Conservation (phyloP, 257 asterid genomes). For the Ballota nigra region DNA sequence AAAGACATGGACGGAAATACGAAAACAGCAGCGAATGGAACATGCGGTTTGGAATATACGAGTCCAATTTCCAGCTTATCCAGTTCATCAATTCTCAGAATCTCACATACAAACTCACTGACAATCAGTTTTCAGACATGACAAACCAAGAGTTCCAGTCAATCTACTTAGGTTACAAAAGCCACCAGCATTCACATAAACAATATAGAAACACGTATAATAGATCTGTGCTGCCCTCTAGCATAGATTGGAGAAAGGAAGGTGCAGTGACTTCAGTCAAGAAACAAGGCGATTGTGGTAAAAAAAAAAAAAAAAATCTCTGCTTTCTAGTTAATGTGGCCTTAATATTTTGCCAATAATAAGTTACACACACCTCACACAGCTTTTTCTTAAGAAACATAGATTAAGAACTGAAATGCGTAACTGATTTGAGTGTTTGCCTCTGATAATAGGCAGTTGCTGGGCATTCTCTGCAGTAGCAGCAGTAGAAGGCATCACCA, state of each 20-base stretch:
- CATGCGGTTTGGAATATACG: slow-evolving; percentile 55
- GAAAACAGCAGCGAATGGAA: slow-evolving; percentile 45
- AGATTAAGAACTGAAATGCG: no score
- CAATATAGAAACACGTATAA: neutral
- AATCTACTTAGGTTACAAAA: slow-evolving; percentile 44
- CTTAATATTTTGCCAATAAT: neutral
- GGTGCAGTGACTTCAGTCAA: slow-evolving; percentile 67
- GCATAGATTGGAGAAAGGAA: slow-evolving; percentile 60
- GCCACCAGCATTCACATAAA: neutral
- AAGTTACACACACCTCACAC: neutral
- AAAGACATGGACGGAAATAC: slow-evolving; percentile 34
- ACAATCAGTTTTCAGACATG: slow-evolving; percentile 67
- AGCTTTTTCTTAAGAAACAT: neutral
- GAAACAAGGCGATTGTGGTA: slow-evolving; percentile 64
- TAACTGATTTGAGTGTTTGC: neutral
- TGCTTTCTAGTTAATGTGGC: neutral
- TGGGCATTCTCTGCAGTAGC: slow-evolving; percentile 83
- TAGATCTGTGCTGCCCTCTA: slow-evolving; percentile 20
- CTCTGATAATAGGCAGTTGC: slow-evolving; percentile 55
- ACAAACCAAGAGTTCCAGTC: slow-evolving; percentile 62
- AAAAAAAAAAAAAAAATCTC: neutral
- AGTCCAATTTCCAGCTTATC: slow-evolving; percentile 42
- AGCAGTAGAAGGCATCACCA: slow-evolving; percentile 64
- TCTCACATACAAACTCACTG: slow-evolving; percentile 50
- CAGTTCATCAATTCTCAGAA: slow-evolving; percentile 55